Base-by-base conservation (phyloP, 345 rosid species). In the Bruguiera gymnorhiza region DNA sequence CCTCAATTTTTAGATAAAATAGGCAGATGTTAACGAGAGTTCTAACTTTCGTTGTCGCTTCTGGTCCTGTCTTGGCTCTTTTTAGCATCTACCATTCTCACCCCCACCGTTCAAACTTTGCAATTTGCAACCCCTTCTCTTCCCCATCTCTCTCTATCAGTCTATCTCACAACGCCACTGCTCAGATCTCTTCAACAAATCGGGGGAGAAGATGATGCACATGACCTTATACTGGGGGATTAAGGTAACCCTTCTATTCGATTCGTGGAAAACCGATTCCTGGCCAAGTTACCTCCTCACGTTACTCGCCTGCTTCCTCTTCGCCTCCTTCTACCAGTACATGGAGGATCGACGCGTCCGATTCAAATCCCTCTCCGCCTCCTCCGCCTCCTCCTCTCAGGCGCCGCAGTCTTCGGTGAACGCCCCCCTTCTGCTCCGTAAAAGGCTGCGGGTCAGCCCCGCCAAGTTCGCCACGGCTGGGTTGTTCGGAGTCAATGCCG, bases 151-250 rank as follows among this genome's bases (percentile, higher is more conserved):
- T 39, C 1, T 24, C 31, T 56, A 18, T 24, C 6, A 27, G 29
- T 27, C 29, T 1, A 27, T 24, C 29, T 55, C 0, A 9, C 15
- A 1, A 30, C 1, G 60, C 1, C 18, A 24, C 29, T 11, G 18
- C 29, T 10, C 5, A 24, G 11, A 24, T 56, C 60, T 27, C 10
- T 55, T 11, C 16, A 39, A 48, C 36, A 18, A 15, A 65, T 13
- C 3, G n/a, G 21, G 2, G 48, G 20, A n/a, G 23, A 70, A 66
- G 30, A 76, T 76, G 80, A 76, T 76, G 80, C 80, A 76, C 62
- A 76, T 76, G 80, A 76, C 80, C 65, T 71, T 76, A 18, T 76
- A 76, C 62, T 76, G 80, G 80, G 72, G 80, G 26, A 57, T 26
- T 2, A 50, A 67, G 27, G 80, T 71, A 3, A 76, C 80, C 6